These are phyloP conservation scores for Amanita thiersii DNA, from an alignment of 768 basidiomycete genomes.

Conservation along the genomic window DNA sequence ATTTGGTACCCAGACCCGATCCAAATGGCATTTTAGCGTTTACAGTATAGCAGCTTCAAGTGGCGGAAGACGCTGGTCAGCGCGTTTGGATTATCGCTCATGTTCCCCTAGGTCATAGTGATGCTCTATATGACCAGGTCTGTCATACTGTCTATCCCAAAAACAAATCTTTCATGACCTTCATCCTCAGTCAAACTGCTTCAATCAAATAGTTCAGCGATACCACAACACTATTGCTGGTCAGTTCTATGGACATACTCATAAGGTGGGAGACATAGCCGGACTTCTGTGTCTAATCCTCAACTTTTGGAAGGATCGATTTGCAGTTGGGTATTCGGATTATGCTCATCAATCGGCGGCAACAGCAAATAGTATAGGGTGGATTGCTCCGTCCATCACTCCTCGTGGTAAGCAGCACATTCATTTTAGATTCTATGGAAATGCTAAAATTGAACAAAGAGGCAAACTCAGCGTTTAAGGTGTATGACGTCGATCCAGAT, in stretches of 20 bases:
- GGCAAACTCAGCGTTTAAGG: constrained; percentile 47
- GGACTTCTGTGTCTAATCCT: neutral
- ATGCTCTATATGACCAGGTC: constrained; percentile 46
- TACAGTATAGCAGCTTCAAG: constrained; percentile 43
- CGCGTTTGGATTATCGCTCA: constrained; percentile 58
- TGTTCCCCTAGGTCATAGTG: constrained; percentile 43
- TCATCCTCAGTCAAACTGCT: constrained; percentile 41
- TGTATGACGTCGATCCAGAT: constrained; percentile 60
- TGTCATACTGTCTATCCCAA: neutral
- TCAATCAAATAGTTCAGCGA: constrained; percentile 52
- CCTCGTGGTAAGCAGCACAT: constrained; percentile 35
- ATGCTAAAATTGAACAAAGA: constrained; percentile 19
- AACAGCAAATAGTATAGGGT: constrained; percentile 38
- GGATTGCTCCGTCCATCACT: constrained; percentile 49
- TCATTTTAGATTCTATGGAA: neutral
- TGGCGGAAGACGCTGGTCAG: constrained; percentile 50
- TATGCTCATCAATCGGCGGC: constrained; percentile 34
- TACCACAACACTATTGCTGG: constrained; percentile 52
- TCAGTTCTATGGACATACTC: constrained; percentile 58
- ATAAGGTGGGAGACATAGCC: constrained; percentile 22
- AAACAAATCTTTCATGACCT: neutral
- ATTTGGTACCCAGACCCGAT: constrained; percentile 25
- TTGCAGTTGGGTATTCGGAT: constrained; percentile 51
- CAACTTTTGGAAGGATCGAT: constrained; percentile 36
- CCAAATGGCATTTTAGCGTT: constrained; percentile 56